Evolutionary conservation across 179 eudicot species (phyloP).

Genomic region (Vitellaria paradoxa): DNA sequence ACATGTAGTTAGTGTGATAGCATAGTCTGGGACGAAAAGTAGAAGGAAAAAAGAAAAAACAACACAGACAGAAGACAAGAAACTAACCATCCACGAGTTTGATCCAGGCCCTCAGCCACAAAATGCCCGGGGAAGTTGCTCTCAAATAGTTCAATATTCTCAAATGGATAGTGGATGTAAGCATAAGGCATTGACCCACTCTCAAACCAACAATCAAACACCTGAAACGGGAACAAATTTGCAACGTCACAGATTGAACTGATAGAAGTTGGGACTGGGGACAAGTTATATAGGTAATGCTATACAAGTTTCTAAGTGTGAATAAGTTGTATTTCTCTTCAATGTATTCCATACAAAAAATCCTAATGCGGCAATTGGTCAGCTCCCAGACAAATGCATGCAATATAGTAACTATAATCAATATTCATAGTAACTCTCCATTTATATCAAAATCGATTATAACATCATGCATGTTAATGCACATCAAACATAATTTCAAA

Average conservation of each 20-base stretch:
- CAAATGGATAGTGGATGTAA: slow-evolving; percentile 92
- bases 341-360: neutral
- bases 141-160: slow-evolving; percentile 77
- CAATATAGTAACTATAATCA: neutral
- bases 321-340: neutral
- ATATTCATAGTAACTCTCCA: neutral
- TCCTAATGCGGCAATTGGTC: neutral
- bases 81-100: slow-evolving; percentile 95
- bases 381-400: neutral
- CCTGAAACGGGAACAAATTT: slow-evolving; percentile 39
- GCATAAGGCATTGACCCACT: slow-evolving; percentile 99
- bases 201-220: slow-evolving; percentile 99
- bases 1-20: neutral
- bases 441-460: neutral
- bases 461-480: no score
- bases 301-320: neutral
- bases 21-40: no score
- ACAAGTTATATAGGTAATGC: neutral
- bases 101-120: slow-evolving; percentile 98
- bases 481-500: no score
- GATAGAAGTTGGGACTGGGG: neutral
- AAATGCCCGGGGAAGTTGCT: slow-evolving; percentile 92
- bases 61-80: slow-evolving; percentile 14
- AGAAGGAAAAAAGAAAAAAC: neutral
- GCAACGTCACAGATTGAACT: neutral